These are phyloP conservation scores for Saccharomyces paradoxus DNA, from an alignment of 805 yeast species.

Conservation along the genomic window DNA sequence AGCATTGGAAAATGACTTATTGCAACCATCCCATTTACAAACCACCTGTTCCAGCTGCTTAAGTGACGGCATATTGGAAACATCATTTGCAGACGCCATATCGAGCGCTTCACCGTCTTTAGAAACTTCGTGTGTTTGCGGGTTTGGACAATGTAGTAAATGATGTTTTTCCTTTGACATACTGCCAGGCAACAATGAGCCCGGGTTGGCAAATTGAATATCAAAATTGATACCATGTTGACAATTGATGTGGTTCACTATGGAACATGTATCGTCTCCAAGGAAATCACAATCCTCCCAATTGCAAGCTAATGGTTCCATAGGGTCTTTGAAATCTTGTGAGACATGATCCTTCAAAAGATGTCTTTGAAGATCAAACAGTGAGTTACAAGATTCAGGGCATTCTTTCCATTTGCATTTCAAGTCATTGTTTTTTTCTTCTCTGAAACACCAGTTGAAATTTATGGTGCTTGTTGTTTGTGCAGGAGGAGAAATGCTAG, in stretches of 20 bases:
- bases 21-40: slow-evolving; percentile 40
- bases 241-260: slow-evolving; percentile 53
- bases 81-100: background rate
- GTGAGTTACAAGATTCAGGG: slow-evolving; percentile 33
- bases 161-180: slow-evolving; percentile 7
- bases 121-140: background rate
- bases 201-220: slow-evolving; percentile 19
- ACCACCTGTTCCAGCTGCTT: background rate
- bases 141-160: slow-evolving; percentile 7
- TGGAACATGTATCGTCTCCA: slow-evolving; percentile 42
- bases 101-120: background rate
- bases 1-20: slow-evolving; percentile 39
- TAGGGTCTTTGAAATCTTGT: slow-evolving; percentile 11
- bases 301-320: slow-evolving; percentile 40
- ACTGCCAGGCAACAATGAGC: background rate
- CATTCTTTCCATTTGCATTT: slow-evolving; percentile 70
- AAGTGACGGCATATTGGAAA: background rate
- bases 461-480: slow-evolving; percentile 24
- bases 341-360: slow-evolving; percentile 41
- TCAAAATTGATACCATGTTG: slow-evolving; percentile 36
- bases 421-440: slow-evolving; percentile 21
- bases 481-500: background rate
- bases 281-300: slow-evolving; percentile 67
- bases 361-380: slow-evolving; percentile 43
- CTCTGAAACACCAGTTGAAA: slow-evolving; percentile 37